Evolutionary conservation across 352 stramenopile species (phyloP).

Genomic region (Thraustochytrium striatum): DNA sequence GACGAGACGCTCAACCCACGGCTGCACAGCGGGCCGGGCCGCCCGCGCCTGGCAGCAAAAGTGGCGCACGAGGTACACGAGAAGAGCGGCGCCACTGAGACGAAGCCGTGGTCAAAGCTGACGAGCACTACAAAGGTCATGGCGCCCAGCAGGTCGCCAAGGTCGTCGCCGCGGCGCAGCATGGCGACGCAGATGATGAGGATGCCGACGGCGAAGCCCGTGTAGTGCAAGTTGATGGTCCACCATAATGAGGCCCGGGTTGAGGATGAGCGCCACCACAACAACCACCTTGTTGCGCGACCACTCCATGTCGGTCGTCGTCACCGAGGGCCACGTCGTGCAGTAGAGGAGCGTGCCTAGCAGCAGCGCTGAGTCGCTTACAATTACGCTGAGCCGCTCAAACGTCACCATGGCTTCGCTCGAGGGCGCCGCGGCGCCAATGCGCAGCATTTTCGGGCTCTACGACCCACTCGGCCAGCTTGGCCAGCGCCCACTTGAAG

Average conservation of each 20-base stretch:
- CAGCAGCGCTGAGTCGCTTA: slow-evolving; percentile 10
- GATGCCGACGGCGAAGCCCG: slow-evolving; percentile 14
- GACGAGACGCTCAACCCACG: not conserved
- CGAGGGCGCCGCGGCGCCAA: not conserved
- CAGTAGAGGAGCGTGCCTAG: slow-evolving; percentile 58
- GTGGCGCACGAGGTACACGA: slow-evolving; percentile 31
- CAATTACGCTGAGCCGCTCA: slow-evolving; percentile 15
- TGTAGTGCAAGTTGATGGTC: slow-evolving; percentile 34
- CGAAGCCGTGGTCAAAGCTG: slow-evolving; percentile 24
- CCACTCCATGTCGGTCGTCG: slow-evolving; percentile 47
- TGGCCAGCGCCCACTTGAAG: not conserved
- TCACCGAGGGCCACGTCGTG: slow-evolving; percentile 64
- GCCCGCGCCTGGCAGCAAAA: not conserved
- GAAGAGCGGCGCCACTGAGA: slow-evolving; percentile 10
- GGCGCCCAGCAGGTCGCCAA: slow-evolving; percentile 17
- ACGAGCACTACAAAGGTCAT: slow-evolving; percentile 7
- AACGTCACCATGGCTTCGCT: not conserved
- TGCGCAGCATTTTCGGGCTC: not conserved
- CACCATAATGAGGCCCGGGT: slow-evolving; percentile 19
- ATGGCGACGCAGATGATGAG: slow-evolving; percentile 4
- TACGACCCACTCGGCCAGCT: not conserved
- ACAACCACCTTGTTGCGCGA: slow-evolving; percentile 45
- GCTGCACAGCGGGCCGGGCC: not conserved
- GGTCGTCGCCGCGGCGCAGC: slow-evolving; percentile 23
- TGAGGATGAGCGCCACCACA: slow-evolving; percentile 35